These are phyloP conservation scores for Diaporthe destruens DNA, from an alignment of 2,329 filamentous ascomycete genomes.

Conservation along the genomic window DNA sequence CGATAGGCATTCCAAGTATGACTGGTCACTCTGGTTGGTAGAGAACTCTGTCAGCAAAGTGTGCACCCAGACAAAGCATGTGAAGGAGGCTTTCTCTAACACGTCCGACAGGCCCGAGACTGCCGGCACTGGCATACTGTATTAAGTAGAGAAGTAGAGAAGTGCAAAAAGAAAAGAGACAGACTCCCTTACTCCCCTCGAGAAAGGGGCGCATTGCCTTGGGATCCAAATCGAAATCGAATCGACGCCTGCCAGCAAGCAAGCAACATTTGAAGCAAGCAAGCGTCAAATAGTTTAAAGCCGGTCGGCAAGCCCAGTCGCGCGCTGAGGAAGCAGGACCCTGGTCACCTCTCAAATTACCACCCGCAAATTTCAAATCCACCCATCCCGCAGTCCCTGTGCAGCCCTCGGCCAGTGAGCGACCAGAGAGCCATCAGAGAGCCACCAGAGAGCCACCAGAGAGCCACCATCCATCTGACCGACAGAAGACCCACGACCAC, in stretches of 20 bases:
- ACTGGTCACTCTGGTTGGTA: slow-evolving; percentile 2
- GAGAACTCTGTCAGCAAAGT: neutral
- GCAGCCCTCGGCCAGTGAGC: neutral
- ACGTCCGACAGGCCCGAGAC: neutral
- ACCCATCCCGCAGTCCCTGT: slow-evolving; percentile 26
- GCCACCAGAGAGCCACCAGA: too few relatives aligned
- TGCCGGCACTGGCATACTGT: neutral
- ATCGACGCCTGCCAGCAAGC: too few relatives aligned
- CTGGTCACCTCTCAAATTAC: slow-evolving; percentile 30
- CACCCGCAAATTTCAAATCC: slow-evolving; percentile 31
- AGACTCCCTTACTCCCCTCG: neutral
- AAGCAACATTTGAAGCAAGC: too few relatives aligned
- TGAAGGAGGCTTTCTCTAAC: neutral
- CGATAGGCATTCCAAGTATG: neutral
- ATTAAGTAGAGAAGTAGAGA: too few relatives aligned
- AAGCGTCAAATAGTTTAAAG: too few relatives aligned
- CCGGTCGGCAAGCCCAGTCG: too few relatives aligned
- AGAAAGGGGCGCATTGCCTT: slow-evolving; percentile 22
- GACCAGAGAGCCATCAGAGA: too few relatives aligned
- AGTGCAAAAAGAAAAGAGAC: too few relatives aligned
- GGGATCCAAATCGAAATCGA: neutral
- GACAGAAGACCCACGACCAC: too few relatives aligned
- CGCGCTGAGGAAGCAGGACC: slow-evolving; percentile 13
- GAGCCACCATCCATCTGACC: neutral
- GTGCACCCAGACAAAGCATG: neutral